Evolutionary conservation across 1,284 basidiomycete species (phyloP).

Genomic region (Prillingera fragicola): DNA sequence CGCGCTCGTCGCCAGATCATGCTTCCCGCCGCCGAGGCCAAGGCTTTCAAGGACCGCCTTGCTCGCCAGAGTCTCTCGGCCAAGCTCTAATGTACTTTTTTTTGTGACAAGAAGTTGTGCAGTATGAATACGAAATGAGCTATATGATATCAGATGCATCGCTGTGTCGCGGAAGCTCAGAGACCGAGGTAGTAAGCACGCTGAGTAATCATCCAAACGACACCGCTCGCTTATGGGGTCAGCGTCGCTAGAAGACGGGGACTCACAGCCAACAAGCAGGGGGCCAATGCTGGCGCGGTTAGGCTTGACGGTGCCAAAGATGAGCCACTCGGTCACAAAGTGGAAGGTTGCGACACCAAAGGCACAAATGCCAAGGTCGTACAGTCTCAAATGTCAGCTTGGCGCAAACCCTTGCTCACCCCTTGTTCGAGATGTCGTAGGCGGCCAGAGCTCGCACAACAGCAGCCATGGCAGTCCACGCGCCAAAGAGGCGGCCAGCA

Average conservation of each 20-base stretch:
- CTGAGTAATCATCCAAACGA: conserved; percentile 33
- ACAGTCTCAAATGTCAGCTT: conserved; percentile 49
- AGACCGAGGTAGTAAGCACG: conserved; percentile 28
- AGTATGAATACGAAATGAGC: background rate
- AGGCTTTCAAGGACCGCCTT: conserved; percentile 31
- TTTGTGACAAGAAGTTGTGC: background rate
- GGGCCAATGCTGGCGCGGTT: conserved; percentile 65
- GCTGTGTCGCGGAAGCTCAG: no score
- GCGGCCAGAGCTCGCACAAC: conserved; percentile 76
- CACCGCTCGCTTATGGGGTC: conserved; percentile 20
- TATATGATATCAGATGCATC: background rate
- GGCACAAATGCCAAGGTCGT: conserved; percentile 78
- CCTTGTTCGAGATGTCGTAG: conserved; percentile 73
- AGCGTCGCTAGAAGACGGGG: background rate
- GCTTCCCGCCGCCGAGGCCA: conserved; percentile 20
- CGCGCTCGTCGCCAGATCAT: conserved; percentile 29
- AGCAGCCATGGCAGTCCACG: conserved; percentile 81
- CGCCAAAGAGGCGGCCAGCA: conserved; percentile 78
- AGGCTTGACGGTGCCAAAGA: conserved; percentile 72
- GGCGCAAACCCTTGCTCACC: conserved; percentile 56
- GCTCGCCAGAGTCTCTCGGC: conserved; percentile 16
- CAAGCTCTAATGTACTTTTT: conserved; percentile 21
- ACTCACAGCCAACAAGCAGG: conserved; percentile 79
- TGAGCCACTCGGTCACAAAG: conserved; percentile 76
- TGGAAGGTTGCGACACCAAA: conserved; percentile 87